Conservation (phyloP, 2,329 filamentous ascomycete genomes). For the Chrysoporthe cubensis region DNA sequence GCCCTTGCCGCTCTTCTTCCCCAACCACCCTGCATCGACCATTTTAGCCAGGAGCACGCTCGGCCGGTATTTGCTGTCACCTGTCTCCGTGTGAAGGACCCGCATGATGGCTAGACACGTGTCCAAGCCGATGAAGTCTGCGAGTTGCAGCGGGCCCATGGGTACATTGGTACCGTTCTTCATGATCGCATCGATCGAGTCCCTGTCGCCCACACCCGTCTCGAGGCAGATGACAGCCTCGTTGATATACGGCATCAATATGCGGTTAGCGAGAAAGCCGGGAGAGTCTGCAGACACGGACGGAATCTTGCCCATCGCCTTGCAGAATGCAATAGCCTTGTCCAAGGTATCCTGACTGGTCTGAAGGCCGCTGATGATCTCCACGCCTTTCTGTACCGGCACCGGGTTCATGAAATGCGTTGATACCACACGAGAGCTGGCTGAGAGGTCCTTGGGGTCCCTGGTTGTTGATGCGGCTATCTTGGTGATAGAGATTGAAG, state of each 20-base stretch:
- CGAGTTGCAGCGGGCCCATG: conserved; percentile 92
- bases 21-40: conserved; percentile 97
- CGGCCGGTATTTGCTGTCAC: conserved; percentile 94
- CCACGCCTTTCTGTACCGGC: conserved; percentile 93
- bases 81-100: conserved; percentile 87
- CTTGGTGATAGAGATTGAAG: conserved; percentile 96
- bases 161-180: conserved; percentile 99
- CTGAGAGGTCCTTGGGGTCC: conserved; percentile 78
- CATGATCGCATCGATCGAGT: conserved; percentile 97
- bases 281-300: conserved; percentile 88
- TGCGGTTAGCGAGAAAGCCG: conserved; percentile 94
- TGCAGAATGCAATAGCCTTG: conserved; percentile 82
- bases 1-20: conserved; percentile 96
- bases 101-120: conserved; percentile 98
- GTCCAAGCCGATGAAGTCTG: conserved; percentile 96
- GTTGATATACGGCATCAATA: conserved; percentile 99
- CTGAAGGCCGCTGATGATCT: conserved; percentile 94
- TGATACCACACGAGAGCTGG: conserved; percentile 85
- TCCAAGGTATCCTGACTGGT: conserved; percentile 82
- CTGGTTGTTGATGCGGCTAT: conserved; percentile 86
- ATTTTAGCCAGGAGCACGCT: conserved; percentile 88
- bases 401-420: conserved; percentile 99
- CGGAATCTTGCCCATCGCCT: conserved; percentile 89
- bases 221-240: conserved; percentile 96
- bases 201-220: conserved; percentile 83